A percentile compares a stretch with the other conserved stretches of the same genome.
These are phyloP conservation scores for Papilionanthe hybrid DNA, from an alignment of 116 monocot species.

Conservation along the genomic window DNA sequence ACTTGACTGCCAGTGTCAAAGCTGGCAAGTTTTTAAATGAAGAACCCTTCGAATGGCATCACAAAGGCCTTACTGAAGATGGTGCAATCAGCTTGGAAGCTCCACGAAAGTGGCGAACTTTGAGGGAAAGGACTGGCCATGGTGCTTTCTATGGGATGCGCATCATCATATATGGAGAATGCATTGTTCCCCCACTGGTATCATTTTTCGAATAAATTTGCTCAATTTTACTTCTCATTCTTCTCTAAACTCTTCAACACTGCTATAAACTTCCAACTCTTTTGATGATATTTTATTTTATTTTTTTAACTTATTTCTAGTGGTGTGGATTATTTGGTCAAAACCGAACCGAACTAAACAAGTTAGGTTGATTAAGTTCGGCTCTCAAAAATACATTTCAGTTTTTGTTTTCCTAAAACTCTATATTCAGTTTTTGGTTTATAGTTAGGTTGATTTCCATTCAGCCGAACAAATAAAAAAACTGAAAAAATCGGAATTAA, in stretches of 20 bases:
- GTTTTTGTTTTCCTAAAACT: no score
- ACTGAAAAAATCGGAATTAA: no score
- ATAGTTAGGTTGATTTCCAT: no score
- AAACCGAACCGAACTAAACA: no score
- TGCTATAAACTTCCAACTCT: not conserved
- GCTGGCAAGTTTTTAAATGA: slow-evolving; percentile 74
- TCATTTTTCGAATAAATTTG: not conserved
- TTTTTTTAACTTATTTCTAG: not conserved
- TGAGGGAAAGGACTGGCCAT: slow-evolving; percentile 75
- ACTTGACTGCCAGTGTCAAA: slow-evolving; percentile 68
- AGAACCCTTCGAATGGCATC: slow-evolving; percentile 86
- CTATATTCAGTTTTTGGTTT: no score
- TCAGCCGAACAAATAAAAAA: no score
- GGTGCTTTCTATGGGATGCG: slow-evolving; percentile 80
- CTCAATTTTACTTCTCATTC: not conserved
- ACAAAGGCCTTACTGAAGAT: slow-evolving; percentile 61
- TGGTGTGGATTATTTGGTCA: no score
- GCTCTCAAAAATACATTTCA: no score
- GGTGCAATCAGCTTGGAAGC: slow-evolving; percentile 77
- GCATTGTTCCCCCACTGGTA: slow-evolving; percentile 88
- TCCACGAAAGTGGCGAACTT: slow-evolving; percentile 81
- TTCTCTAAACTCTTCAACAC: not conserved
- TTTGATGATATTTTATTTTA: not conserved
- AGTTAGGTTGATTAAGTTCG: no score
- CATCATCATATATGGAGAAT: slow-evolving; percentile 85